phyloP scores from a whole-genome alignment of 2,329 filamentous ascomycete genomes.

The Ophiognomonia clavigignenti-juglandacearum region DNA sequence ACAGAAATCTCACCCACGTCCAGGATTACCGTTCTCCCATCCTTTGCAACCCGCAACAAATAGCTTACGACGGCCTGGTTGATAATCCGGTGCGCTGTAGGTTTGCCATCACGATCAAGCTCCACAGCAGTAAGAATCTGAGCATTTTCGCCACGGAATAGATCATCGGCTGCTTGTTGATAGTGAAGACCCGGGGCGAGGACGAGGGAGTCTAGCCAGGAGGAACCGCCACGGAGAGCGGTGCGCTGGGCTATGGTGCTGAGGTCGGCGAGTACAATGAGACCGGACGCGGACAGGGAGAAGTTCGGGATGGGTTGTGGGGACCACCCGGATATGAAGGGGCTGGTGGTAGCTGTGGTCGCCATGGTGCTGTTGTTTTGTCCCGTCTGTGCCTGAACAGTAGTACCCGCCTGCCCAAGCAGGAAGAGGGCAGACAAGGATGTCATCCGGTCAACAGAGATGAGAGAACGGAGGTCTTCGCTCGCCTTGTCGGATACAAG shows the following conservation, averaged over 20 bases:
- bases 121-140: slow-evolving; percentile 37
- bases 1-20: slow-evolving; percentile 53
- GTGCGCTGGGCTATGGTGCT: slow-evolving; percentile 51
- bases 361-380: neutral
- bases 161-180: slow-evolving; percentile 50
- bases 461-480: too few species aligned
- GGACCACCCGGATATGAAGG: slow-evolving; percentile 29
- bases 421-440: neutral
- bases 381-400: neutral
- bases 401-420: neutral
- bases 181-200: slow-evolving; percentile 58
- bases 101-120: slow-evolving; percentile 23
- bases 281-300: slow-evolving; percentile 14
- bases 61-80: slow-evolving; percentile 51
- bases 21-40: slow-evolving; percentile 51
- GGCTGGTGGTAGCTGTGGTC: neutral
- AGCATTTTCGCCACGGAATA: slow-evolving; percentile 38
- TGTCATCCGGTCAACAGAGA: too few species aligned
- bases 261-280: slow-evolving; percentile 50
- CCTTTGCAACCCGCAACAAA: slow-evolving; percentile 49
- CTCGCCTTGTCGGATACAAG: too few species aligned
- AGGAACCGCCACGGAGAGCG: slow-evolving; percentile 49
- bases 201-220: slow-evolving; percentile 51
- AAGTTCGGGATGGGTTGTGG: slow-evolving; percentile 37
- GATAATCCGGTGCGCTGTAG: slow-evolving; percentile 31